Conservation (phyloP, 371 early-diverging fungal genomes). For the Lichtheimia ramosa region DNA sequence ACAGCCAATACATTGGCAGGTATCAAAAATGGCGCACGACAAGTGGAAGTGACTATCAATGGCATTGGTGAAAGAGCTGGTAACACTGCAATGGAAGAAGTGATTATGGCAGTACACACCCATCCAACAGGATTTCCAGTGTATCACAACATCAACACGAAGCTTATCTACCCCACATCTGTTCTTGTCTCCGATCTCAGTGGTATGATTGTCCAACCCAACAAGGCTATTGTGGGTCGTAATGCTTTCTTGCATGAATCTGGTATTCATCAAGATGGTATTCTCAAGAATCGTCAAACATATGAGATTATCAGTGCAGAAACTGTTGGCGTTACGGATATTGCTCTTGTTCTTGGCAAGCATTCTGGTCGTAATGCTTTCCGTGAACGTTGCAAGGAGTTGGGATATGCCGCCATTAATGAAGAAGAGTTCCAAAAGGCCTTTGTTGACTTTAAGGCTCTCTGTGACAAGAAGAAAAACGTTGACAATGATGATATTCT, state of each 20-base stretch:
- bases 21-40: conserved; percentile 87
- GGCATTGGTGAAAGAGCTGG: conserved; percentile 99
- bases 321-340: conserved; percentile 84
- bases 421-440: conserved; percentile 73
- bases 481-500: conserved; percentile 89
- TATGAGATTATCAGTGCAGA: conserved; percentile 96
- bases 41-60: conserved; percentile 96
- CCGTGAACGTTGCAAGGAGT: conserved; percentile 74
- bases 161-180: conserved; percentile 83
- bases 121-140: conserved; percentile 86
- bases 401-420: conserved; percentile 72
- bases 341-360: conserved; percentile 89
- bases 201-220: conserved; percentile 94
- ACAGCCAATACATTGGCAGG: conserved; percentile 95
- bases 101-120: conserved; percentile 92
- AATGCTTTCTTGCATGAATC: conserved; percentile 98
- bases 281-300: conserved; percentile 91
- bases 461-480: conserved; percentile 91
- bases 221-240: conserved; percentile 97
- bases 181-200: conserved; percentile 84
- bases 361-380: conserved; percentile 96
- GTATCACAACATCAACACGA: conserved; percentile 84
- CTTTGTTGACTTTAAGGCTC: conserved; percentile 85
- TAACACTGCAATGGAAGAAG: conserved; percentile 94
- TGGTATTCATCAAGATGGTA: conserved; percentile 97